Conservation (phyloP, 352 stramenopile species). For the Phytopythium kandeliae region DNA sequence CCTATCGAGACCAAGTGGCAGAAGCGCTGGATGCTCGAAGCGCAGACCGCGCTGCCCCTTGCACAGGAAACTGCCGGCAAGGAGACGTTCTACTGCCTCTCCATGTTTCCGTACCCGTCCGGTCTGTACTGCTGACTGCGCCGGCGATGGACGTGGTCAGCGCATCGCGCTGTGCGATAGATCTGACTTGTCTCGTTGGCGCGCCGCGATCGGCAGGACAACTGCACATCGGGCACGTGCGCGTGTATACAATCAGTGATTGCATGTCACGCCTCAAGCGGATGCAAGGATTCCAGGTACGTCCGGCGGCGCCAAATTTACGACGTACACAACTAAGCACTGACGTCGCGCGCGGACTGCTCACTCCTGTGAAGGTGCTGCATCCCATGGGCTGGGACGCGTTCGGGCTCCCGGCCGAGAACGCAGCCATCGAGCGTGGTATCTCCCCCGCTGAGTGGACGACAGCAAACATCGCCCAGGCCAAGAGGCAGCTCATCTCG, state of each 20-base stretch:
- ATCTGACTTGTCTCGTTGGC: too few relatives aligned
- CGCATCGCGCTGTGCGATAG: background rate
- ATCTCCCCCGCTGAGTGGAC: slow-evolving; percentile 96
- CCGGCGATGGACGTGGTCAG: too few relatives aligned
- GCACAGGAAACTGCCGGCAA: slow-evolving; percentile 18
- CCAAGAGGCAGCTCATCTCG: slow-evolving; percentile 94
- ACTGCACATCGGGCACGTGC: slow-evolving; percentile 98
- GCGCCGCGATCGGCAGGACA: slow-evolving; percentile 31
- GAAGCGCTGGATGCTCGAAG: slow-evolving; percentile 37
- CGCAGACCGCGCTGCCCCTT: slow-evolving; percentile 11
- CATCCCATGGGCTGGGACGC: slow-evolving; percentile 99
- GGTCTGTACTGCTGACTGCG: slow-evolving; percentile 30
- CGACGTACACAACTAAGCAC: too few relatives aligned
- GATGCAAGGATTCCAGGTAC: slow-evolving; percentile 94
- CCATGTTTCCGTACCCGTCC: slow-evolving; percentile 99
- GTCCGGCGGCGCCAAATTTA: too few relatives aligned
- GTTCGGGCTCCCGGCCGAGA: slow-evolving; percentile 99
- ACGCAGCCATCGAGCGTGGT: slow-evolving; percentile 98
- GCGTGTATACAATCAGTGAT: slow-evolving; percentile 99
- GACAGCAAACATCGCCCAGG: slow-evolving; percentile 95
- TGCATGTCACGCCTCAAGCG: slow-evolving; percentile 96
- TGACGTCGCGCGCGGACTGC: too few relatives aligned
- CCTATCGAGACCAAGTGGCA: slow-evolving; percentile 72
- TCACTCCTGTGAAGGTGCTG: slow-evolving; percentile 62
- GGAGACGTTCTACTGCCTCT: slow-evolving; percentile 84